These are phyloP conservation scores for Clitocybe nebularis DNA, from an alignment of 1,284 basidiomycete species.

Conservation along the genomic window DNA sequence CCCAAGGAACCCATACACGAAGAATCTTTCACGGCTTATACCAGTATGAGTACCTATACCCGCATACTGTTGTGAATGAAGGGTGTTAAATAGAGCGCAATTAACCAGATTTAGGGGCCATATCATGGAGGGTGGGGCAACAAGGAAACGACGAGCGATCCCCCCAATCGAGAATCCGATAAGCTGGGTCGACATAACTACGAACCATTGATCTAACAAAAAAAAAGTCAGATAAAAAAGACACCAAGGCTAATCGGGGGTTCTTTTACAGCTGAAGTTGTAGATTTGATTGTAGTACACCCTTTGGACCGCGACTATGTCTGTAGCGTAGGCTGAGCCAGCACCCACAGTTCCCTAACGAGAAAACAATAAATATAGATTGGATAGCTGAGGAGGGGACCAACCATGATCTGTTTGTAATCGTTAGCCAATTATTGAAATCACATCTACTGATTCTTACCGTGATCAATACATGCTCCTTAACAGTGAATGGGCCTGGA, in stretches of 20 bases:
- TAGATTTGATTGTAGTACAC: conserved; percentile 65
- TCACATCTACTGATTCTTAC: conserved; percentile 21
- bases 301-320: conserved; percentile 74
- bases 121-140: conserved; percentile 89
- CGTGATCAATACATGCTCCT: conserved; percentile 55
- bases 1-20: conserved; percentile 57
- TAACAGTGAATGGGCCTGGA: conserved; percentile 71
- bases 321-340: conserved; percentile 65
- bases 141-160: conserved; percentile 72
- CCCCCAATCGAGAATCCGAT: conserved; percentile 89
- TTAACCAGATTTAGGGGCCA: conserved; percentile 86
- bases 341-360: conserved; percentile 60
- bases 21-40: conserved; percentile 75
- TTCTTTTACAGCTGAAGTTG: conserved; percentile 61
- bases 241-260: conserved; percentile 7
- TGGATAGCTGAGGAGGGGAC: not conserved
- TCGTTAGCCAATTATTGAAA: conserved; percentile 24
- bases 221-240: not conserved
- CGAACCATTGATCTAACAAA: conserved; percentile 62
- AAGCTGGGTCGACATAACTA: conserved; percentile 83
- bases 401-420: conserved; percentile 33
- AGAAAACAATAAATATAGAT: conserved; percentile 7
- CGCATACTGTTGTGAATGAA: conserved; percentile 60
- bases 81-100: conserved; percentile 80
- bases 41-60: conserved; percentile 63